Evolutionary conservation across 2,329 filamentous ascomycete genomes (phyloP), one percentile per base, ranked within the genome.

Genomic region (Colletotrichum zoysiae): DNA sequence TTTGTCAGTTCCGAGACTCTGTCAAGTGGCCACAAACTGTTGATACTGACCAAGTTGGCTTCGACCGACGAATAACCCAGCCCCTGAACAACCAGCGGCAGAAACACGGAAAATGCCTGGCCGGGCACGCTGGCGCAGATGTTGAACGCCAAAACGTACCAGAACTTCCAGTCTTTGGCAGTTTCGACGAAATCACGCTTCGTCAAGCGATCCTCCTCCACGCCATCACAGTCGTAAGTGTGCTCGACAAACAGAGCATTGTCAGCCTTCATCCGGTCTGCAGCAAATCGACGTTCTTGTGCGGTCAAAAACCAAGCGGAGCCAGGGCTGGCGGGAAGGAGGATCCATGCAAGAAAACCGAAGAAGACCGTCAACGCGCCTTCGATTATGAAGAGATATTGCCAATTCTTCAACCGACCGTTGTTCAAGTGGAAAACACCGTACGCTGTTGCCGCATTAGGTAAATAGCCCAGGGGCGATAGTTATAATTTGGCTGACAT

Each of bases 351-450:
- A 1, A 82, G 75, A 6, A 82, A n/a, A 0, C 80, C 82, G 16
- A 84, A 77, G 16, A 79, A 18, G 0, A 84, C 70, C 0, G 84
- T 86, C 11, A 81, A 75, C 1, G 73, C 61, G 0, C 84, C 84
- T 73, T 86, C 83, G 12, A 85, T 81, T 58, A 86, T 76, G 70
- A 86, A 85, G 1, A 86, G 80, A 48, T 84, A 81, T 68, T 84
- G 81, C 84, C 83, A 85, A 61, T 78, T 75, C 7, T 80, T 78
- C 1, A 83, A 67, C 0, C 75, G 70, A 1, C 79, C 79, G 18
- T 74, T 62, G 11, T 80, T 67, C 50, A 84, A 79, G 35, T 79
- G 81, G 72, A 85, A 84, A 38, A 83, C 78, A 1, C 80, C 82
- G 64, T 82, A 84, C 2, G 80, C 78, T 76, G 18, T 11, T 48